Evolutionary conservation across 208 protist species (phyloP).

Genomic region (Tritrichomonas foetus): DNA sequence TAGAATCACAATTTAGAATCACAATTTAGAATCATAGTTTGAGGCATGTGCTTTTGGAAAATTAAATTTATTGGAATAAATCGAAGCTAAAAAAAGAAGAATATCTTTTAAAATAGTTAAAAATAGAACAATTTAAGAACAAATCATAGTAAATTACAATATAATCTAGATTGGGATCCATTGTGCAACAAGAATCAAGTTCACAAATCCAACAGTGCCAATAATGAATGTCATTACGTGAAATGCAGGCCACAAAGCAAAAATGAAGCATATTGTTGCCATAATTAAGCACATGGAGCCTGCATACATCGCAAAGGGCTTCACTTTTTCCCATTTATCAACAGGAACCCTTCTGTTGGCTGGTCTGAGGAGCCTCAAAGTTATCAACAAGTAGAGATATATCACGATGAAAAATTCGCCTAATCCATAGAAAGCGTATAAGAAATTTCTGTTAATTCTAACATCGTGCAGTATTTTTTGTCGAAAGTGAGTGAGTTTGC

Average conservation of each 20-base stretch:
- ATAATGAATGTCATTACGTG: background rate
- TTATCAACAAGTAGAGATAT: background rate
- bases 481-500: conserved; percentile 8
- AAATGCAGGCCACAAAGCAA: conserved; percentile 20
- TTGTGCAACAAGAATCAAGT: background rate
- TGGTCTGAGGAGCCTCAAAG: background rate
- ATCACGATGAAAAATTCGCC: background rate
- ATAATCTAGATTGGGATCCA: conserved; percentile 2
- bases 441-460: background rate
- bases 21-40: too few species aligned
- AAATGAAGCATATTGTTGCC: background rate
- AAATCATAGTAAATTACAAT: too few species aligned
- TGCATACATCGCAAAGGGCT: background rate
- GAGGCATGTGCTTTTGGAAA: too few species aligned
- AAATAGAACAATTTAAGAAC: too few species aligned
- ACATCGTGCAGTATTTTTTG: conserved; percentile 27
- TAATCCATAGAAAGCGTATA: background rate
- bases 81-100: too few species aligned
- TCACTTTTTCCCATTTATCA: background rate
- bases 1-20: too few species aligned
- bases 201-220: background rate
- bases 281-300: background rate
- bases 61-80: too few species aligned
- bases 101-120: too few species aligned
- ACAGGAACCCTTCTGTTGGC: background rate